Evolutionary conservation across 257 asterid species (phyloP).

Genomic region (Salvia rosmarinus): DNA sequence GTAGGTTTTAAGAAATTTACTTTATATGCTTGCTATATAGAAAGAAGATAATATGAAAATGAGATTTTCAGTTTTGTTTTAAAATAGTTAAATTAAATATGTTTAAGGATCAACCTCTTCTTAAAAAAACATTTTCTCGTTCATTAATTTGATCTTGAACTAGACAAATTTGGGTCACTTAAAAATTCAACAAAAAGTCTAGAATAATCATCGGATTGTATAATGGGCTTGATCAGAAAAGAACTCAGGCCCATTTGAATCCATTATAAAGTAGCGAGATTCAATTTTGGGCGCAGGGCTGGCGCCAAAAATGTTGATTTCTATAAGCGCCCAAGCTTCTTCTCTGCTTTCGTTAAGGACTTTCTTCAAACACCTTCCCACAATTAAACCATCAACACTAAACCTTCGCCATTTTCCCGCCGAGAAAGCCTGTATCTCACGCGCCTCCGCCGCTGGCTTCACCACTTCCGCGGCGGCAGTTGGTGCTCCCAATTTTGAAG

Average conservation of each 20-base stretch:
- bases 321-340: constrained; percentile 30
- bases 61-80: too few relatives aligned
- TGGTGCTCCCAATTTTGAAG: constrained; percentile 46
- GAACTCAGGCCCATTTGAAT: background rate
- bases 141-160: too few relatives aligned
- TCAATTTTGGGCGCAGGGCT: constrained; percentile 11
- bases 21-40: too few relatives aligned
- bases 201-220: background rate
- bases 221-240: background rate
- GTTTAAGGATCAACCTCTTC: too few relatives aligned
- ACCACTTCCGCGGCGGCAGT: too few relatives aligned
- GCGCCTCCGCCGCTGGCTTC: constrained; percentile 37
- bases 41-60: too few relatives aligned
- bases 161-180: too few relatives aligned
- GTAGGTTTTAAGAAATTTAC: too few relatives aligned
- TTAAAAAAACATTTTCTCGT: too few relatives aligned
- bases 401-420: constrained; percentile 34
- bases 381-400: constrained; percentile 29
- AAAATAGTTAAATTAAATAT: too few relatives aligned
- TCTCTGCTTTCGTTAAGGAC: constrained; percentile 46
- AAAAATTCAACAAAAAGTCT: too few relatives aligned
- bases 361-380: constrained; percentile 68
- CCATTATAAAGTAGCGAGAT: background rate
- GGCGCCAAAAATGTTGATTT: constrained; percentile 51
- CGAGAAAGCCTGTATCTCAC: constrained; percentile 24